Base-by-base conservation (phyloP, 768 basidiomycete species). In the Leccinum arenicola region DNA sequence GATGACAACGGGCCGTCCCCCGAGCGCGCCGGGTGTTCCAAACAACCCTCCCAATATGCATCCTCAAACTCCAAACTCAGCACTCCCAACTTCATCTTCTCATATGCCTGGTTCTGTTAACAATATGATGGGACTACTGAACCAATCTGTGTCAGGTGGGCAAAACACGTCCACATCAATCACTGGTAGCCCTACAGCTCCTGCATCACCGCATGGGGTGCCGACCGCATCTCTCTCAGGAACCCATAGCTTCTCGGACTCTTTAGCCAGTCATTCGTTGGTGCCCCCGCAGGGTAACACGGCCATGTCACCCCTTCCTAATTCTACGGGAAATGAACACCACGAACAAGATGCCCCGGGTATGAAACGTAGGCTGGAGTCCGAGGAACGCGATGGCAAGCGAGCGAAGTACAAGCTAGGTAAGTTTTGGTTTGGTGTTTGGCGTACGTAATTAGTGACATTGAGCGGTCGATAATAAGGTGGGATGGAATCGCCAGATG, bases 401-500 rank as follows among this genome's bases (percentile, higher is more conserved):
- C 82, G 91, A 65, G 84, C 74, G 52, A 82, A 88, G 65, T 82
- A 86, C 72, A 91, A 85, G 75, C 89, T 81, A 65, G 88, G 91
- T 88, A 62, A 70, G 83, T 68, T 57, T 60, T 31, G 48, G 65
- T 64, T 64, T 71, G 52, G 66, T 50, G 57, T 69, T 64, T 55
- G 61, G 36, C 47, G 54, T 65, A 62, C 64, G 62, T 66, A 71
- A 68, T 69, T 43, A 33, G 57, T 64, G 68, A 69, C 60, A 57
- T 58, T 64, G 62, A 54, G 57, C 56, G 58, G 61, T 68, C 50
- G 36, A 69, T 67, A 58, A 56, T 54, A 61, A 73, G 73, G 61
- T 59, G 73, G 63, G 64, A 69, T 74, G 76, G 84, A 86, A 68
- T 76, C 79, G 49, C 74, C 78, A 61, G 82, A 83, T 66, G 68